Evolutionary conservation across 129 eudicot species (phyloP).

Genomic region (Calendula officinalis): DNA sequence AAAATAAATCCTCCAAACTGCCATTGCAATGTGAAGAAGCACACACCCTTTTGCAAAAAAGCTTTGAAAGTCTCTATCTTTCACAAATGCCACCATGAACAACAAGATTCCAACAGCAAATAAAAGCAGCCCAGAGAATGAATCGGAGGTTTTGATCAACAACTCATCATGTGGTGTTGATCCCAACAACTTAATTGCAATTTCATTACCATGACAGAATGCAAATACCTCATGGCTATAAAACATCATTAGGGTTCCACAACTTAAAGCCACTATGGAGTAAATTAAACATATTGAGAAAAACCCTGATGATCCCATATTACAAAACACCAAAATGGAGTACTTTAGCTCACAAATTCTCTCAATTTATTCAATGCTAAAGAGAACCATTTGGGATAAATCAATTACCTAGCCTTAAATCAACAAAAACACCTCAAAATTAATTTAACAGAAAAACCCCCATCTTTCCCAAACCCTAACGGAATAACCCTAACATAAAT

Average conservation of each 20-base stretch:
- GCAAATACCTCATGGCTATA: slow-evolving; percentile 68
- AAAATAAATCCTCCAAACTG: slow-evolving; percentile 70
- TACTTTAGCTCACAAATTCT: slow-evolving; percentile 16
- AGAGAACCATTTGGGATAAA: slow-evolving; percentile 22
- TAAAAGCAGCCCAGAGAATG: slow-evolving; percentile 89
- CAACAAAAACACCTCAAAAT: slow-evolving; percentile 7
- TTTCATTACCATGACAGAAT: slow-evolving; percentile 81
- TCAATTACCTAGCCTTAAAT: slow-evolving; percentile 7
- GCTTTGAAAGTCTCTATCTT: slow-evolving; percentile 75
- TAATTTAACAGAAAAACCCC: background rate
- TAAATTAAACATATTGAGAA: slow-evolving; percentile 66
- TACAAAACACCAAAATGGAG: slow-evolving; percentile 21
- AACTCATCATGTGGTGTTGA: slow-evolving; percentile 88
- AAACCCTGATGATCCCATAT: slow-evolving; percentile 80
- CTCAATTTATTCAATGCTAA: slow-evolving; percentile 24
- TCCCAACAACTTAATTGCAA: slow-evolving; percentile 69
- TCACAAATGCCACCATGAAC: slow-evolving; percentile 95
- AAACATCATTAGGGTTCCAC: slow-evolving; percentile 88
- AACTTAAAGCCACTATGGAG: slow-evolving; percentile 63
- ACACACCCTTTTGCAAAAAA: slow-evolving; percentile 95
- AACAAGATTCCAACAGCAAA: slow-evolving; percentile 74
- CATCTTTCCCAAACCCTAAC: slow-evolving; percentile 17
- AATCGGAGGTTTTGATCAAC: slow-evolving; percentile 75
- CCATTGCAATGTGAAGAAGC: slow-evolving; percentile 77
- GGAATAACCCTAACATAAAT: slow-evolving; percentile 18